Base-by-base conservation (phyloP, 371 early-diverging fungal species). In the Rhizopus arrhizus region DNA sequence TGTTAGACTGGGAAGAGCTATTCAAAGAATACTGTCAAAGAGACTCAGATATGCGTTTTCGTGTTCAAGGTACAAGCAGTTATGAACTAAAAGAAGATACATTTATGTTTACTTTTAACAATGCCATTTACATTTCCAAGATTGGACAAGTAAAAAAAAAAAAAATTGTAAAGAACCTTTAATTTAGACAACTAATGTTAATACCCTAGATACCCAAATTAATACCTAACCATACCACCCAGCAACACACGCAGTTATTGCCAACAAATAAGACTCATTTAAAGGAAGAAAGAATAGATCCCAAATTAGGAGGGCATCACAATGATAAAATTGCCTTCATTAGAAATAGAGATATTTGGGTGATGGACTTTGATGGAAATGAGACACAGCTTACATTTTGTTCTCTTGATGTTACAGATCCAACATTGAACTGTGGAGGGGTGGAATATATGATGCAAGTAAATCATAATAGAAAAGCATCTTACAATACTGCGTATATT, bases 381-480 rank as follows among this genome's bases (percentile, higher is more conserved):
- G 91, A 91, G 54, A 72, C 73, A 9, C 88, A 84, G 49, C 72
- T 91, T 31, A 91, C 91, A 13, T 80, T 81, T 53, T 81, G 83
- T 38, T 70, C 77, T 10, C 60, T 60, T 9, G 74, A 74, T 50
- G 58, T 54, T 32, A 59, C 64, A 5, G 73, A 77, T 28, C 65
- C 68, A 2, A 66, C 68, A 29, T 61, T 85, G 16, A 76, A 73
- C 41, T 84, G 84, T 62, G 91, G 91, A n/a, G 65, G 78, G 32
- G 85, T 85, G 2, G 91, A 91, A 56, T 89, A 87, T 69, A 78
- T 91, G 52, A 89, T 89, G 88, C 90, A 89, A 70, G 81, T 78
- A 74, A 58, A 40, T 16, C n/a, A 43, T 46, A 41, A 40, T 41
- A 12, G 40, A 48, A 35, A 42, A 38, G 9, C 33, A 56, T 2